Conservation (phyloP, 1,284 basidiomycete species). For the Naganishia cerealis region DNA sequence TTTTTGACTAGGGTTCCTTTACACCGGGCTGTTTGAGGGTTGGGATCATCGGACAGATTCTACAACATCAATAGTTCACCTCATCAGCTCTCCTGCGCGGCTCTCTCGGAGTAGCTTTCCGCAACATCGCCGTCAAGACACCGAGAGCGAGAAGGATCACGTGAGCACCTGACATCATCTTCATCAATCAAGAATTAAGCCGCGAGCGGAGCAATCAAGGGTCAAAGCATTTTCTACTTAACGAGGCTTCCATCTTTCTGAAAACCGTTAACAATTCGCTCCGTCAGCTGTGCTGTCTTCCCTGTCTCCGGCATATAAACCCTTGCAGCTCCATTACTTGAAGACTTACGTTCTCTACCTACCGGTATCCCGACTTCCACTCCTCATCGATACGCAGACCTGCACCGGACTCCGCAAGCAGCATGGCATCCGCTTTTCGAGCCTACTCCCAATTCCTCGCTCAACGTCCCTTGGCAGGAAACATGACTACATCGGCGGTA, state of each 20-base stretch:
- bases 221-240: constrained; percentile 24
- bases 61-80: no score
- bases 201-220: neutral
- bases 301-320: neutral
- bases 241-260: neutral
- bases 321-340: neutral
- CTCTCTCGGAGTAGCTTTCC: no score
- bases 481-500: constrained; percentile 51
- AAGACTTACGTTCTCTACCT: neutral
- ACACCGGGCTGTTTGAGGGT: no score
- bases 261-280: neutral
- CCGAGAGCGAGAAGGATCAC: neutral
- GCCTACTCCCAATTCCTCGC: constrained; percentile 47
- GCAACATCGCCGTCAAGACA: neutral
- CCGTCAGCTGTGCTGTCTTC: neutral
- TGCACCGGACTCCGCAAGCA: constrained; percentile 19
- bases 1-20: no score
- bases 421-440: constrained; percentile 46
- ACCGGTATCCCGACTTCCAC: neutral
- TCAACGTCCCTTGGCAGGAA: constrained; percentile 48
- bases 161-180: constrained; percentile 21
- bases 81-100: no score
- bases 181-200: no score
- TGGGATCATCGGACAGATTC: no score
- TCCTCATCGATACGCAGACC: neutral